Percentiles rank a stretch among this genome's conserved stretches.
Evolutionary conservation across 2,329 filamentous ascomycete genomes (phyloP).

Genomic region (Claviceps capensis): DNA sequence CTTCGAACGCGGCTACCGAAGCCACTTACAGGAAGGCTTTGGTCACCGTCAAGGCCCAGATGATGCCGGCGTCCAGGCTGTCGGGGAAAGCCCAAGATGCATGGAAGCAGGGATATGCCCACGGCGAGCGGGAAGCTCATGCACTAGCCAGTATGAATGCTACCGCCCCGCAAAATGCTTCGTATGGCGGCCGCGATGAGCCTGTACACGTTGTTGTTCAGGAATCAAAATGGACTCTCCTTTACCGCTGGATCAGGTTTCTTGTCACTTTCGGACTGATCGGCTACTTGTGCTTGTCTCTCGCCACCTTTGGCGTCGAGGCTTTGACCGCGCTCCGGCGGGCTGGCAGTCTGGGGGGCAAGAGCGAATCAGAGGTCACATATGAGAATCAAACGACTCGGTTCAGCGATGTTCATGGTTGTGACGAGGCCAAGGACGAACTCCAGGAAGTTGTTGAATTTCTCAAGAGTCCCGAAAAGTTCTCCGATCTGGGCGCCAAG

Average conservation of each 20-base stretch:
- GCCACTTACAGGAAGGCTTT: constrained; percentile 68
- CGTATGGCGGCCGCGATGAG: constrained; percentile 51
- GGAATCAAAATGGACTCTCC: constrained; percentile 62
- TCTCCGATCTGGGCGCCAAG: constrained; percentile 88
- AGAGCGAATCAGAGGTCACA: constrained; percentile 71
- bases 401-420: constrained; percentile 91
- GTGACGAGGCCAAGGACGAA: constrained; percentile 96
- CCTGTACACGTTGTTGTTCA: constrained; percentile 96
- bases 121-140: constrained; percentile 16
- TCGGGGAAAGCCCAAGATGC: constrained; percentile 13
- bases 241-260: constrained; percentile 92
- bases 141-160: constrained; percentile 18
- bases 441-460: constrained; percentile 96
- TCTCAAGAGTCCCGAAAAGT: constrained; percentile 81
- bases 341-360: constrained; percentile 41
- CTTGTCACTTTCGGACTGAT: constrained; percentile 63
- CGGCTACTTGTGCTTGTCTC: constrained; percentile 64
- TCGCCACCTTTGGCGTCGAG: constrained; percentile 74
- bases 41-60: constrained; percentile 18
- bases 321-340: constrained; percentile 67
- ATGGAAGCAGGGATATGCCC: constrained; percentile 13
- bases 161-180: constrained; percentile 9
- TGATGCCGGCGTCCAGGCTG: constrained; percentile 12
- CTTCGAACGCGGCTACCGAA: constrained; percentile 65
- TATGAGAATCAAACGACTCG: constrained; percentile 83